Conservation (phyloP, 257 asterid genomes). For the Voacanga thouarsii region DNA sequence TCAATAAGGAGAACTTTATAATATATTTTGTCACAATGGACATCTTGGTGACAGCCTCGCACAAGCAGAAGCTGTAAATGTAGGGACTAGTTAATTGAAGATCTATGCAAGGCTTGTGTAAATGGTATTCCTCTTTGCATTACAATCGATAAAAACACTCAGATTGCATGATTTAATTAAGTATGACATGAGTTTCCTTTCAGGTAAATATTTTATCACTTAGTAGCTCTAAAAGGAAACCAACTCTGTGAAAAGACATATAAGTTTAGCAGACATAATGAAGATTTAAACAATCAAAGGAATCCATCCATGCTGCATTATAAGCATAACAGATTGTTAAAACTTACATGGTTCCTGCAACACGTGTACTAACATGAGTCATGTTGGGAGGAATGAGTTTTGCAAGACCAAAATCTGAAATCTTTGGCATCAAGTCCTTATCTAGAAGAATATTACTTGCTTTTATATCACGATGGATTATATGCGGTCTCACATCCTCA, state of each 20-base stretch:
- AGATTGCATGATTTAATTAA: neutral
- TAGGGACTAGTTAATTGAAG: neutral
- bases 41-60: neutral
- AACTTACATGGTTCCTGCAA: conserved; percentile 94
- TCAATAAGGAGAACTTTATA: neutral
- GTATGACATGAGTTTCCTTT: neutral
- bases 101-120: neutral
- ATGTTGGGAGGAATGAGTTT: conserved; percentile 79
- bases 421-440: conserved; percentile 73
- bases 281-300: neutral
- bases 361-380: conserved; percentile 95
- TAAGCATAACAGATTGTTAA: conserved; percentile 2
- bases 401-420: conserved; percentile 96
- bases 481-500: conserved; percentile 86
- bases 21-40: neutral
- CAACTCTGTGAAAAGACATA: neutral
- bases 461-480: conserved; percentile 92
- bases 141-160: neutral
- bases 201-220: neutral
- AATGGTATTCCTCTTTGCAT: neutral
- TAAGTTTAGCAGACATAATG: neutral
- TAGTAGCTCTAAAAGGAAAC: neutral
- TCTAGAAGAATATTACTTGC: conserved; percentile 95
- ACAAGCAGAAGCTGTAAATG: neutral
- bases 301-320: conserved; percentile 1